Evolutionary conservation across 257 asterid species (phyloP).

Genomic region (Solanum ahanhuiri): DNA sequence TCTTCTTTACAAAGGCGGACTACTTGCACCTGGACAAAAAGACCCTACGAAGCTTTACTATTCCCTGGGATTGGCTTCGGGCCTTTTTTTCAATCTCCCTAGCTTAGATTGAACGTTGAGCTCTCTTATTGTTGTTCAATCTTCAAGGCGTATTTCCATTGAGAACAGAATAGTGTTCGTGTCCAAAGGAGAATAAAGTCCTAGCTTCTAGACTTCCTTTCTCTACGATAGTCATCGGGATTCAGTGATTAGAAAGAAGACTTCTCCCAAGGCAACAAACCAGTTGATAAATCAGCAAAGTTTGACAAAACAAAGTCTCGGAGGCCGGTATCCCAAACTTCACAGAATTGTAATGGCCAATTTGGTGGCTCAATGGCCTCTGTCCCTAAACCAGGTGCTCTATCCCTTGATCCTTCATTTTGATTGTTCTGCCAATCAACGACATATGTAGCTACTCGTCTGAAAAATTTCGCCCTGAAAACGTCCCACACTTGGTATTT

Average conservation of each 20-base stretch:
- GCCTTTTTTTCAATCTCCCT: neutral
- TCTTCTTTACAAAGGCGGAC: neutral
- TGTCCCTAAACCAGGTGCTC: constrained; percentile 96
- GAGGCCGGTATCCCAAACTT: constrained; percentile 87
- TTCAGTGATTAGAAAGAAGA: constrained; percentile 9
- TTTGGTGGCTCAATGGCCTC: constrained; percentile 93
- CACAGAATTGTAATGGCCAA: constrained; percentile 77
- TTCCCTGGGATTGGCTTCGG: neutral
- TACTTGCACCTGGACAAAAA: neutral
- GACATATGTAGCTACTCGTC: constrained; percentile 93
- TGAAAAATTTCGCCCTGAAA: constrained; percentile 65
- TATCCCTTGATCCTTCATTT: constrained; percentile 89
- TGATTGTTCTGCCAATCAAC: constrained; percentile 85
- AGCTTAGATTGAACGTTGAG: neutral
- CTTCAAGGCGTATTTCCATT: neutral
- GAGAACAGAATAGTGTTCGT: neutral
- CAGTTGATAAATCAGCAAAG: constrained; percentile 53
- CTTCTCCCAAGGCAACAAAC: constrained; percentile 82
- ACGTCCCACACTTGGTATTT: constrained; percentile 95
- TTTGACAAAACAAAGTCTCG: constrained; percentile 67
- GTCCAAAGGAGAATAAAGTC: neutral
- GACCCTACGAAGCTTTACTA: neutral
- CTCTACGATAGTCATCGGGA: neutral
- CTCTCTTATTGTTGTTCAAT: neutral
- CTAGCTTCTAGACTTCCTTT: neutral